Conservation (phyloP, 1,139 yeast genomes). For the Saccharomycopsis hybrid region DNA sequence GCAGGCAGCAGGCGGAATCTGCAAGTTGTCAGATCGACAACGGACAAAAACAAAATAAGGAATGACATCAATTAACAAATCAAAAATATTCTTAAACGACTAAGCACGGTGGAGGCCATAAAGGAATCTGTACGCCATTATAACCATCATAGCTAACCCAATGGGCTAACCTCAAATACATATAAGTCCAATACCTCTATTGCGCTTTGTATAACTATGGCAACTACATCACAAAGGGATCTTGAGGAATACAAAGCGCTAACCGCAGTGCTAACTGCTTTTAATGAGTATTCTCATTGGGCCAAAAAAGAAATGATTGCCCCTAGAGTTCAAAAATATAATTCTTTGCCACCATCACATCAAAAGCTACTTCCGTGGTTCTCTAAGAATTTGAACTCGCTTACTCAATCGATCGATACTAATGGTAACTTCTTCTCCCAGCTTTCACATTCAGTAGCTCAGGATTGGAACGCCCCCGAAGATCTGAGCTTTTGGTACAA, state of each 20-base stretch:
- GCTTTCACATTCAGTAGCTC: conserved; percentile 43
- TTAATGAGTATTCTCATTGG: conserved; percentile 22
- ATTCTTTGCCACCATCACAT: conserved; percentile 36
- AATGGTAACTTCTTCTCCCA: conserved; percentile 44
- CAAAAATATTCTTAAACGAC: too few relatives aligned
- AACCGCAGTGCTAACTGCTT: conserved; percentile 23
- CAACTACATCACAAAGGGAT: too few relatives aligned
- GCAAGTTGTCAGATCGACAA: too few relatives aligned
- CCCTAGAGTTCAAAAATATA: conserved; percentile 2
- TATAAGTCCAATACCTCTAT: too few relatives aligned
- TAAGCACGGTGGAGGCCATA: too few relatives aligned
- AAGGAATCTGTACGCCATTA: too few relatives aligned
- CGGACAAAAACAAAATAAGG: too few relatives aligned
- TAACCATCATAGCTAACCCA: too few relatives aligned
- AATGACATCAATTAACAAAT: too few relatives aligned
- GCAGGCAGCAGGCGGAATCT: too few relatives aligned
- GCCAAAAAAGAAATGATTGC: conserved; percentile 2
- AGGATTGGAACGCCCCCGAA: conserved; percentile 46
- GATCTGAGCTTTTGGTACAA: conserved; percentile 42
- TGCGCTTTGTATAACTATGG: too few relatives aligned
- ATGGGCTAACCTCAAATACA: too few relatives aligned
- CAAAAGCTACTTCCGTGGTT: conserved; percentile 47
- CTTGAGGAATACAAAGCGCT: conserved; percentile 8
- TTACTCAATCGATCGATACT: conserved; percentile 41
- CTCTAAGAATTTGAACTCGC: conserved; percentile 37